Evolutionary conservation across 2,329 filamentous ascomycete genomes (phyloP).

Genomic region (Cordyceps militaris): DNA sequence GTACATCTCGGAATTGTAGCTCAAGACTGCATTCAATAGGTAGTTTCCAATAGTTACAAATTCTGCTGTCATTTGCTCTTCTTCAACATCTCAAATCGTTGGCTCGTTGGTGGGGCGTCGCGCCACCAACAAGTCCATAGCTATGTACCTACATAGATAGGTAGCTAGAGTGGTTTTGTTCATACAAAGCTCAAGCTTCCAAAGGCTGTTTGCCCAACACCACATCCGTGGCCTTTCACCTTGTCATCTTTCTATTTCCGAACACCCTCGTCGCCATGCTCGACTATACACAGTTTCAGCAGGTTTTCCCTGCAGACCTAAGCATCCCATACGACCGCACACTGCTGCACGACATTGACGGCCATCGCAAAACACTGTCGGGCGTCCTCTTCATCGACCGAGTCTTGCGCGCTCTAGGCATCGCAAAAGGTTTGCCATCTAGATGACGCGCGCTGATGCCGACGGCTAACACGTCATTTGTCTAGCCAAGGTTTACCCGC

Average conservation of each 20-base stretch:
- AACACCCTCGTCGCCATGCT: slow-evolving; percentile 28
- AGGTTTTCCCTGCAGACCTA: slow-evolving; percentile 56
- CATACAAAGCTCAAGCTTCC: slow-evolving; percentile 4
- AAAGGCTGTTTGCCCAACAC: neutral
- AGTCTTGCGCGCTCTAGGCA: slow-evolving; percentile 61
- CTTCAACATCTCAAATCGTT: neutral
- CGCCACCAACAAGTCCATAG: neutral
- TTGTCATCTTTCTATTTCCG: neutral
- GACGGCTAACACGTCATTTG: neutral
- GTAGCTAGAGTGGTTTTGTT: neutral
- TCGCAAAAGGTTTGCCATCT: slow-evolving; percentile 55
- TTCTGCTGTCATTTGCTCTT: neutral
- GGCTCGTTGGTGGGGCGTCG: neutral
- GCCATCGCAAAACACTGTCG: slow-evolving; percentile 59
- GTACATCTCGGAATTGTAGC: too few species aligned
- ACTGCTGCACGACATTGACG: slow-evolving; percentile 55
- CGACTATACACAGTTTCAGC: slow-evolving; percentile 59
- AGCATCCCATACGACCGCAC: slow-evolving; percentile 57
- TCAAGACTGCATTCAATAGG: too few species aligned
- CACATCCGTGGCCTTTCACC: slow-evolving; percentile 30
- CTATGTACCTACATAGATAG: too few species aligned
- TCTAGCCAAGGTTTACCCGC: slow-evolving; percentile 63
- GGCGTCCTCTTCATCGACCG: slow-evolving; percentile 74
- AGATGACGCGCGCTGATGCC: too few species aligned
- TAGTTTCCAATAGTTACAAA: neutral